Base-by-base conservation (phyloP, 1,284 basidiomycete species). In the Leccinum fallax region DNA sequence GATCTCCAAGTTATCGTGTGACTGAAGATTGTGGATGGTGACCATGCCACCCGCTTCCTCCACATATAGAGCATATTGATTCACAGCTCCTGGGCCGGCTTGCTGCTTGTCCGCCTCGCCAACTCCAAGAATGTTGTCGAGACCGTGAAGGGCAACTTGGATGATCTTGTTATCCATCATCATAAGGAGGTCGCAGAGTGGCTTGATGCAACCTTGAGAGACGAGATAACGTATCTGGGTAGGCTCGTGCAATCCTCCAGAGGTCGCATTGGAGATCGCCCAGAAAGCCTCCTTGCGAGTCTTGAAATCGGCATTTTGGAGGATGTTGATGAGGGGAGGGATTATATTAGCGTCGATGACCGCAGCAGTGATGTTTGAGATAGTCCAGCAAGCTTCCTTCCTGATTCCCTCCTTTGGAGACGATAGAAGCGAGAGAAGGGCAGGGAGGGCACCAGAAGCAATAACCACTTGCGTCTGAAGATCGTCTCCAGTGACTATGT, bases 151-250 rank as follows among this genome's bases (percentile, higher is more conserved):
- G 24, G 92, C 92, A 53, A 97, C 95, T 80, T 99, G 97, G 71
- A 99, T 99, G 72, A 99, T 98, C 83, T 99, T 99, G 87, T 99
- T 99, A 81, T 99, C 97, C 93, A 98, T 96, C 81, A 95, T 96
- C 53, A 89, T 91, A 60, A 99, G 84, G 52, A 99, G 82, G 73
- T 99, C 97, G 75, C 97, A 99, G 58, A 99, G 84, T 24, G 97
- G 97, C 80, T 98, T 98, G 81, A 99, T 98, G 82, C 96, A 98
- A 52, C 97, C 97, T 77, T 99, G 97, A 30, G 87, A 85, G 64
- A 99, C 97, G 61, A 99, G 92, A 79, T 99, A 99, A 60, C 97
- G 93, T 72, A 99, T 99, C 79, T 99, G 97, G 54, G 90, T 83
- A 55, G 97, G 97, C 76, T 99, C 95, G 71, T 97, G 95, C 28